Evolutionary conservation across 1,284 basidiomycete species (phyloP).

Genomic region (Agroathelia rolfsii): DNA sequence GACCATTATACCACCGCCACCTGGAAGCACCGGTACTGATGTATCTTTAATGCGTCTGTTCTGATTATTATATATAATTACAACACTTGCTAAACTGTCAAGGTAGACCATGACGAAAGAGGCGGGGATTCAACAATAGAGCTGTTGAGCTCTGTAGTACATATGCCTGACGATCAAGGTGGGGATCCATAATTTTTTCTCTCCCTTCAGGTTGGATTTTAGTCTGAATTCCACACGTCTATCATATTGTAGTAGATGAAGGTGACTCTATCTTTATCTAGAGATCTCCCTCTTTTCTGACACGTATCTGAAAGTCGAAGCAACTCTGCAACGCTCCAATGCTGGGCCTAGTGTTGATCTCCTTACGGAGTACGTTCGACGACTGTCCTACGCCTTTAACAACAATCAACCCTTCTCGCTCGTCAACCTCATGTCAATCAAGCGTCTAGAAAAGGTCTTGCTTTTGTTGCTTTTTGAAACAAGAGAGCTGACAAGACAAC

Average conservation of each 20-base stretch:
- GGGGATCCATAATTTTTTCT: slow-evolving; percentile 16
- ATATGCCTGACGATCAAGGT: slow-evolving; percentile 59
- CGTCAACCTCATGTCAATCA: slow-evolving; percentile 52
- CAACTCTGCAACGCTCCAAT: slow-evolving; percentile 44
- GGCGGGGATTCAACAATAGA: slow-evolving; percentile 71
- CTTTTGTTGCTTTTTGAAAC: too few relatives aligned
- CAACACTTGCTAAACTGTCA: too few relatives aligned
- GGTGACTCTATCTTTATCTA: too few relatives aligned
- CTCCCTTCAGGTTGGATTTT: too few relatives aligned
- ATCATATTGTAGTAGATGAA: too few relatives aligned
- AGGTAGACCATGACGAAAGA: slow-evolving; percentile 38
- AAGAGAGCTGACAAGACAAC: too few relatives aligned
- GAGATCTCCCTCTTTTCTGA: too few relatives aligned
- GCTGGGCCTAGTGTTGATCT: slow-evolving; percentile 59
- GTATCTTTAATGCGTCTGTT: too few relatives aligned
- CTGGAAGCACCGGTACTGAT: slow-evolving; percentile 32
- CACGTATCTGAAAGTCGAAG: slow-evolving; percentile 39
- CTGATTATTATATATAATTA: too few relatives aligned
- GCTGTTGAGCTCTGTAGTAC: slow-evolving; percentile 51
- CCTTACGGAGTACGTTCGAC: slow-evolving; percentile 61
- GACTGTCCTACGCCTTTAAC: slow-evolving; percentile 54
- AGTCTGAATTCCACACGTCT: slow-evolving; percentile 14
- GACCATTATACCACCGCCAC: slow-evolving; percentile 44
- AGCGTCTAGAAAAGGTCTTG: slow-evolving; percentile 55
- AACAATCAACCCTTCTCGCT: slow-evolving; percentile 42